phyloP scores from a whole-genome alignment of 139 green algal genomes.

The Trebouxia sp. region DNA sequence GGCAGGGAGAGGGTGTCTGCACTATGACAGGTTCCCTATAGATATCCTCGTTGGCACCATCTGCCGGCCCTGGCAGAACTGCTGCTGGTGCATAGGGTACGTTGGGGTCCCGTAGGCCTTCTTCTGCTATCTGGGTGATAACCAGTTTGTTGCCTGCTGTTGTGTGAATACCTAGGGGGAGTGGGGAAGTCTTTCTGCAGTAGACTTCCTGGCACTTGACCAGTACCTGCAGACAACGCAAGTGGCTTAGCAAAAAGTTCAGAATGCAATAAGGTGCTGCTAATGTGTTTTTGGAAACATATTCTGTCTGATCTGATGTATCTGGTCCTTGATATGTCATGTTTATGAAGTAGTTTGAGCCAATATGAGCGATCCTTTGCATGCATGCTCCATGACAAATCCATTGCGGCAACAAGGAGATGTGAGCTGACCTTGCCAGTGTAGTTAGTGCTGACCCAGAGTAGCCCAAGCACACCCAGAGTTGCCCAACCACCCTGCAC shows the following conservation, averaged over 20 bases:
- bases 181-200: background rate
- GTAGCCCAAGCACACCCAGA: conserved; percentile 19
- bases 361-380: too few species aligned
- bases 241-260: too few species aligned
- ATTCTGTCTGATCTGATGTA: too few species aligned
- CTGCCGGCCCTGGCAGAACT: background rate
- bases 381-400: too few species aligned
- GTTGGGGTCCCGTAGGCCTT: background rate
- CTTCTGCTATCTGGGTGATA: conserved; percentile 19
- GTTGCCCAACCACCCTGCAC: conserved; percentile 19
- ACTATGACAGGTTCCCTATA: conserved; percentile 20
- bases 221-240: background rate
- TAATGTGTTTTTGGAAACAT: too few species aligned
- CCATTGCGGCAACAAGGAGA: background rate
- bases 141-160: conserved; percentile 18
- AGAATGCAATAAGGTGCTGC: too few species aligned
- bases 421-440: background rate
- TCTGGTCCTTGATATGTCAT: too few species aligned
- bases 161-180: background rate
- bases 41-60: background rate
- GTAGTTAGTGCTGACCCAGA: conserved; percentile 24
- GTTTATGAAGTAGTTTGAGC: too few species aligned
- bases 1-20: conserved; percentile 15
- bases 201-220: conserved; percentile 24
- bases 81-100: conserved; percentile 12